Conservation (phyloP, 225 moss, liverwort and hornwort species). For the Asterella californica region DNA sequence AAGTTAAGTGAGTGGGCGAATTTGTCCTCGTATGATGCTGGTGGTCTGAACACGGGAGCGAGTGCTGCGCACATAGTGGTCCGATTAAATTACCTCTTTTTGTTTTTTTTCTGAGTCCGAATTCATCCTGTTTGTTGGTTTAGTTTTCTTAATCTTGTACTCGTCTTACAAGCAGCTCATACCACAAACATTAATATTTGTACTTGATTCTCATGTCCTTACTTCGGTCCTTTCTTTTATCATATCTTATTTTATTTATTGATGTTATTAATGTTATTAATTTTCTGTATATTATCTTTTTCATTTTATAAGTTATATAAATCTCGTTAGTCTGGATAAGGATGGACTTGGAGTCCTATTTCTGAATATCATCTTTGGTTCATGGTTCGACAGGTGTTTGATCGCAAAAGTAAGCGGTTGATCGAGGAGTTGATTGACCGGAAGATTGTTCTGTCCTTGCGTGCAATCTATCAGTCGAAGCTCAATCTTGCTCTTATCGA, state of each 20-base stretch:
- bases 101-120: not conserved
- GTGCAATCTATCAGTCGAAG: conserved; percentile 96
- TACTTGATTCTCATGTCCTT: not conserved
- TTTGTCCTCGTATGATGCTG: conserved; percentile 82
- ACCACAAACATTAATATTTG: not conserved
- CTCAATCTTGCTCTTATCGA: conserved; percentile 72
- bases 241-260: not conserved
- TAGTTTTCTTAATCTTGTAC: not conserved
- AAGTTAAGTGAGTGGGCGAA: conserved; percentile 95
- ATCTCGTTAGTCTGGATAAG: not conserved
- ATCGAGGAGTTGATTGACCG: conserved; percentile 92
- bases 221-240: not conserved
- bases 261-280: not conserved
- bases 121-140: not conserved
- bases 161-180: not conserved
- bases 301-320: not conserved
- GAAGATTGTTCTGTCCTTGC: conserved; percentile 82
- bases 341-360: not conserved
- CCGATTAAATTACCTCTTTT: conserved; percentile 6
- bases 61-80: conserved; percentile 92
- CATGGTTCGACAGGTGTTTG: conserved; percentile 61
- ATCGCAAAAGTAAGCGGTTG: conserved; percentile 80
- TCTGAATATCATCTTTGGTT: not conserved
- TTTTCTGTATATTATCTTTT: not conserved
- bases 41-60: conserved; percentile 58